Evolutionary conservation across 768 basidiomycete species (phyloP).

Genomic region (Boletus pseudo-olivaceus): DNA sequence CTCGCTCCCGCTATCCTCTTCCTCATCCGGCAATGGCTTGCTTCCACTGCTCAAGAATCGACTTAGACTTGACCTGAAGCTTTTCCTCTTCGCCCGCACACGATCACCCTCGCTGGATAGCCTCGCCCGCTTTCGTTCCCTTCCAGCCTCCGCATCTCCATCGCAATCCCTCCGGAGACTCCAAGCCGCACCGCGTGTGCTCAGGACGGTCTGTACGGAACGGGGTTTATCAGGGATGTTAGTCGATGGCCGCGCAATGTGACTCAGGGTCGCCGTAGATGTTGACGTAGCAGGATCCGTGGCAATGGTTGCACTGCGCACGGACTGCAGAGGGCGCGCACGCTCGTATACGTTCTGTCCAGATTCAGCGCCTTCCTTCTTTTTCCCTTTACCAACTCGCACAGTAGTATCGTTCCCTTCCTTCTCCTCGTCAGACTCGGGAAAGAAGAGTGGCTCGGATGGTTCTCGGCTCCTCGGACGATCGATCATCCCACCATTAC

Average conservation of each 20-base stretch:
- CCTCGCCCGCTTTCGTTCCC: constrained; percentile 38
- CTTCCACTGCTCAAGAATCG: constrained; percentile 54
- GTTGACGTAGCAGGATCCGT: not conserved
- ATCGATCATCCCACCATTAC: not conserved
- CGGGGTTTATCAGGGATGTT: constrained; percentile 17
- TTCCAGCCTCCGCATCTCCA: constrained; percentile 15
- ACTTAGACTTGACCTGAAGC: constrained; percentile 45
- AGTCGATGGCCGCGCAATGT: not conserved
- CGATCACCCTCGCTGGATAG: constrained; percentile 11
- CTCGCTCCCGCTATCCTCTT: constrained; percentile 15
- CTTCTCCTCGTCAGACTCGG: constrained; percentile 18
- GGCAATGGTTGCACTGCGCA: not conserved
- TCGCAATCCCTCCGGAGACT: constrained; percentile 27
- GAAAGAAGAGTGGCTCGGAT: constrained; percentile 27
- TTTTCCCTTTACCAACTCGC: not conserved
- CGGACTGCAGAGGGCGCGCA: not conserved
- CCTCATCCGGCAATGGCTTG: constrained; percentile 15
- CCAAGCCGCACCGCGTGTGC: constrained; percentile 53
- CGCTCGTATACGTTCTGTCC: not conserved
- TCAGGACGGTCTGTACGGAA: constrained; percentile 42
- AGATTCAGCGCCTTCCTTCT: not conserved
- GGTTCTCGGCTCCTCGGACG: constrained; percentile 10
- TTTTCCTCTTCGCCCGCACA: constrained; percentile 22
- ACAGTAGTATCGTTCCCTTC: not conserved
- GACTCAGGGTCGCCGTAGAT: not conserved